phyloP scores from a whole-genome alignment of 1,284 basidiomycete species.

The Marasmius tenuissimus region DNA sequence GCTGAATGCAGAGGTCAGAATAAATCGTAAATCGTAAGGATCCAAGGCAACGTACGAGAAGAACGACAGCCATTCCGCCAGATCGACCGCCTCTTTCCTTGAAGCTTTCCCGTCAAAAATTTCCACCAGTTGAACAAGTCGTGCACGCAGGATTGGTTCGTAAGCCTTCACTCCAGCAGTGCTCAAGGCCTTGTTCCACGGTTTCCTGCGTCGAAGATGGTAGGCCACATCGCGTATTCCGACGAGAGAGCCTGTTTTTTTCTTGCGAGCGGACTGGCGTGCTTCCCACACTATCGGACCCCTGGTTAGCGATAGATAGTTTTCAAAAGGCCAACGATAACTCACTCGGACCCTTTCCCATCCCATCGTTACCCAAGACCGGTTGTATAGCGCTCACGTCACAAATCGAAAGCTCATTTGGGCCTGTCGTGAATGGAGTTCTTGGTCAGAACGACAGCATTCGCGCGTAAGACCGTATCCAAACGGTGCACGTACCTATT shows the following conservation, averaged over 20 bases:
- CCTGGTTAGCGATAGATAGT: too few species aligned
- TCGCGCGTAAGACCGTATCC: not conserved
- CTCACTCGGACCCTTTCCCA: not conserved
- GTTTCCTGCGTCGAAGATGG: not conserved
- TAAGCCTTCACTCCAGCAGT: not conserved
- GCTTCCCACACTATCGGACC: not conserved
- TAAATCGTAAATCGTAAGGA: not conserved
- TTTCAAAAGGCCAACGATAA: too few species aligned
- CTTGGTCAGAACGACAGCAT: not conserved
- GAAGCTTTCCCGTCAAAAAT: not conserved
- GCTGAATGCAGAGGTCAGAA: not conserved
- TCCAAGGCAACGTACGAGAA: not conserved
- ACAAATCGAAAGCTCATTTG: not conserved
- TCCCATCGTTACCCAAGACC: not conserved
- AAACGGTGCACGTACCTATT: not conserved
- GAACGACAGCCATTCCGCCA: not conserved
- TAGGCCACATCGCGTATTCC: not conserved
- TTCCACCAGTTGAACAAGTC: not conserved
- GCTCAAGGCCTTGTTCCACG: not conserved
- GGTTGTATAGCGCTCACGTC: not conserved
- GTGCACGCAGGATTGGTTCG: not conserved
- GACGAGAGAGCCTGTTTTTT: not conserved
- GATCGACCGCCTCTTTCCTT: not conserved
- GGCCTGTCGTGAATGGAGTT: not conserved
- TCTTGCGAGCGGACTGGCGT: too few species aligned